A percentile compares a stretch with the other conserved stretches of the same genome.
Evolutionary conservation across 345 rosid species (phyloP).

Genomic region (Arabidopsis arenosa): DNA sequence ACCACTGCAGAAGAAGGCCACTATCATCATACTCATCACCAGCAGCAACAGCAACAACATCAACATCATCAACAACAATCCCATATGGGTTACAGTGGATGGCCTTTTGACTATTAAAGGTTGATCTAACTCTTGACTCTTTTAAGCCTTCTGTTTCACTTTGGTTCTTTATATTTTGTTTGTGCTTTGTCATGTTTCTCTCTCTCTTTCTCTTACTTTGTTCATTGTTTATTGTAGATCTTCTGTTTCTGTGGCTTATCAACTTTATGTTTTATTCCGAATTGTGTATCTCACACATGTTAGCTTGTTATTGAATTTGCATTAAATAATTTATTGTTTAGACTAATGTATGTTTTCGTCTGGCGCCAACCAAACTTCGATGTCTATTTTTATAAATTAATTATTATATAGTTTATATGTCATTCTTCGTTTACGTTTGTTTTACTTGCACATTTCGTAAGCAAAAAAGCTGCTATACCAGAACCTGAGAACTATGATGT

Average conservation of each 20-base stretch:
- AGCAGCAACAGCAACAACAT: conserved; percentile 34
- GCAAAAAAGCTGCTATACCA: conserved; percentile 33
- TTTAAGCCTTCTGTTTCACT: conserved; percentile 21
- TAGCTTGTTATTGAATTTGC: conserved; percentile 36
- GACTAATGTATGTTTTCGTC: conserved; percentile 26
- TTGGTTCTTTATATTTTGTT: conserved; percentile 36
- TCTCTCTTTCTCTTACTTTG: conserved; percentile 22
- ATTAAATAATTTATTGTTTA: conserved; percentile 15
- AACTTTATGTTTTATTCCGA: conserved; percentile 23
- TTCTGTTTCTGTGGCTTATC: conserved; percentile 32
- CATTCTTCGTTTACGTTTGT: conserved; percentile 34
- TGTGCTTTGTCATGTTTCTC: conserved; percentile 27
- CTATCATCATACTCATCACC: conserved; percentile 35
- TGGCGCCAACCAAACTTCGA: conserved; percentile 34
- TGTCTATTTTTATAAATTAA: not conserved
- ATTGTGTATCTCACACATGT: conserved; percentile 30
- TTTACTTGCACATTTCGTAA: conserved; percentile 37
- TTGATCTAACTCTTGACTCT: conserved; percentile 15
- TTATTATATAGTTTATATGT: conserved; percentile 1
- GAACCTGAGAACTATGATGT: conserved; percentile 31
- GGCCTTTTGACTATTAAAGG: conserved; percentile 74
- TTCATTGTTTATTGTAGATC: conserved; percentile 40
- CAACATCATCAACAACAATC: conserved; percentile 38
- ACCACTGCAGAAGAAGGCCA: conserved; percentile 55
- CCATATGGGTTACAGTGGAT: conserved; percentile 73